phyloP scores from a whole-genome alignment of 768 basidiomycete species.

The Clitopilus hobsonii region DNA sequence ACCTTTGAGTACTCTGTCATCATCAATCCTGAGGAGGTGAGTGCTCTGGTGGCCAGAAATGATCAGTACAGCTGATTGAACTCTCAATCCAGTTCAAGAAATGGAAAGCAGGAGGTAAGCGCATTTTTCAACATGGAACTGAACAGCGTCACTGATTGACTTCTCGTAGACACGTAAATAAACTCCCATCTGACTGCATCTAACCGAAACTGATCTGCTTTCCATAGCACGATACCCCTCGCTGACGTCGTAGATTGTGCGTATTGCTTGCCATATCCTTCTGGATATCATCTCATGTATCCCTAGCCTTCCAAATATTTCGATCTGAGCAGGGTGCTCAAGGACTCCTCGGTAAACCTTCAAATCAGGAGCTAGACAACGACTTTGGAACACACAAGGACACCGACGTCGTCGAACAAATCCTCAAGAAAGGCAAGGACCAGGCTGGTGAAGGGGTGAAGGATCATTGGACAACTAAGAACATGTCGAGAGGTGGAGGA shows the following conservation, averaged over 20 bases:
- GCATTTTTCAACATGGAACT: not conserved
- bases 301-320: constrained; percentile 66
- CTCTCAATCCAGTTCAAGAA: constrained; percentile 53
- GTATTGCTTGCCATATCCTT: constrained; percentile 17
- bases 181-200: not conserved
- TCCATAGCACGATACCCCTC: constrained; percentile 59
- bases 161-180: constrained; percentile 61
- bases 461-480: constrained; percentile 10
- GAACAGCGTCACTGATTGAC: not conserved
- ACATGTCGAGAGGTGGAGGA: constrained; percentile 19
- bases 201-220: constrained; percentile 7
- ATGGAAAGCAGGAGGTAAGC: constrained; percentile 73
- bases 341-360: constrained; percentile 68
- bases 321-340: constrained; percentile 70
- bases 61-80: constrained; percentile 8
- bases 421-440: constrained; percentile 62
- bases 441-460: constrained; percentile 47
- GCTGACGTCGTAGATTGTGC: constrained; percentile 79
- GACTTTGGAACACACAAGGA: constrained; percentile 65
- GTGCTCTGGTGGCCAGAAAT: constrained; percentile 11
- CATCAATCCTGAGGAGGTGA: constrained; percentile 61
- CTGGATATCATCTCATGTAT: not conserved
- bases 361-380: constrained; percentile 81
- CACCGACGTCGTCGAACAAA: constrained; percentile 49
- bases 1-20: constrained; percentile 72